phyloP scores from a whole-genome alignment of 768 basidiomycete genomes.

The Crepidotus variabilis region DNA sequence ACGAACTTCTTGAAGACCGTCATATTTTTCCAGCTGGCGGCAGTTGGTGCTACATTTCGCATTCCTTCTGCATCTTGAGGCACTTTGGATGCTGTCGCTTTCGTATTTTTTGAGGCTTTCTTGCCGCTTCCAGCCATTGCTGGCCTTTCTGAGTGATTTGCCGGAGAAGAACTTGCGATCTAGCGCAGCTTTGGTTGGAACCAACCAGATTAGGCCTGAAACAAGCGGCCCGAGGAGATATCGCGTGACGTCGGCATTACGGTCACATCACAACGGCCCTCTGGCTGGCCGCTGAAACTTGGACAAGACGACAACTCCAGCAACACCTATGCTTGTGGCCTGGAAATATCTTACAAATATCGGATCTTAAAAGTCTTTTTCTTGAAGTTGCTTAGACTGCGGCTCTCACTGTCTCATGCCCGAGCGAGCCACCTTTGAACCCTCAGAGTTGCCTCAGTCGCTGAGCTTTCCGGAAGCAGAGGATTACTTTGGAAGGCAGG shows the following conservation, averaged over 20 bases:
- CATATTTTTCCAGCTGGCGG: slow-evolving; percentile 14
- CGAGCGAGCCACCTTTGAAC: no score
- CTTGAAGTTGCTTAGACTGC: no score
- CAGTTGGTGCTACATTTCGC: slow-evolving; percentile 9
- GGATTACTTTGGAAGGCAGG: neutral
- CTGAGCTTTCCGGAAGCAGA: neutral
- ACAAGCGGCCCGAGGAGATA: no score
- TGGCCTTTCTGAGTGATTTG: neutral
- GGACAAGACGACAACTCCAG: no score
- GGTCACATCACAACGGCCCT: no score
- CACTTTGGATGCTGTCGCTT: neutral
- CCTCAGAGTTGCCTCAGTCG: neutral
- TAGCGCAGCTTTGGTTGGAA: neutral
- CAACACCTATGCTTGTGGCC: no score
- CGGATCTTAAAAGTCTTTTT: no score
- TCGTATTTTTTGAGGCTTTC: neutral
- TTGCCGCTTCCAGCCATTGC: neutral
- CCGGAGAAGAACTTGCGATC: neutral
- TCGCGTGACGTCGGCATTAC: no score
- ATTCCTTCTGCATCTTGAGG: neutral
- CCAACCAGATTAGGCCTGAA: neutral
- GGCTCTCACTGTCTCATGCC: no score
- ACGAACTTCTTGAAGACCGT: slow-evolving; percentile 19
- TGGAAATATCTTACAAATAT: no score
- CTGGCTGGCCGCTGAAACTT: no score